Conservation (phyloP, 2,329 filamentous ascomycete species). For the Pseudogymnoascus destructans region DNA sequence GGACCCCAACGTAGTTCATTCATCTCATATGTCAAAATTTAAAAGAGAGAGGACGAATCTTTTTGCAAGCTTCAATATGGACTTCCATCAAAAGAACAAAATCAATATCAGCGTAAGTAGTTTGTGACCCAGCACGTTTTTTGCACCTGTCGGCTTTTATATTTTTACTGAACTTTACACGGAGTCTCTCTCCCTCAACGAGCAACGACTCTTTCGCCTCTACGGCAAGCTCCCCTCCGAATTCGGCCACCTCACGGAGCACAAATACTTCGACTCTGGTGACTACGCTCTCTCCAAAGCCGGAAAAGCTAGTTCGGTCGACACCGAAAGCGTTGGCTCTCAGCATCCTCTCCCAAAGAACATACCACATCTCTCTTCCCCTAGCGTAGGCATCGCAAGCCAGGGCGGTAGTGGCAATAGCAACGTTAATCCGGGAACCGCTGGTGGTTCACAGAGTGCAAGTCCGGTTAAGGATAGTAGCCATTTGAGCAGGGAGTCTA, state of each 20-base stretch:
- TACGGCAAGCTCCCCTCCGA: constrained; percentile 97
- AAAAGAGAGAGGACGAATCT: not conserved
- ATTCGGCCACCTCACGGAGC: constrained; percentile 95
- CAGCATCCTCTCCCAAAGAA: constrained; percentile 92
- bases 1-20: not conserved
- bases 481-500: constrained; percentile 73
- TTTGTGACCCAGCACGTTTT: constrained; percentile 16
- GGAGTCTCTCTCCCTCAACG: constrained; percentile 82
- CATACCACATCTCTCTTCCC: constrained; percentile 75
- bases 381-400: constrained; percentile 30
- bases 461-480: constrained; percentile 86
- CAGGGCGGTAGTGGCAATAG: constrained; percentile 32
- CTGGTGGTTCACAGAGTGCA: constrained; percentile 44
- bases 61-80: constrained; percentile 46
- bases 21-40: not conserved
- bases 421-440: constrained; percentile 32
- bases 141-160: not conserved
- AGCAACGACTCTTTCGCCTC: constrained; percentile 90
- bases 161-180: not conserved
- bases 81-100: constrained; percentile 97
- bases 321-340: constrained; percentile 84
- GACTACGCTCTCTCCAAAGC: constrained; percentile 95
- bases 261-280: constrained; percentile 95
- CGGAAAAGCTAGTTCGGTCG: constrained; percentile 87
- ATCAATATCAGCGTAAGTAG: constrained; percentile 78